Evolutionary conservation across 192 early-diverging fungal genomes (phyloP).

Genomic region (Linnemannia schmuckeri): DNA sequence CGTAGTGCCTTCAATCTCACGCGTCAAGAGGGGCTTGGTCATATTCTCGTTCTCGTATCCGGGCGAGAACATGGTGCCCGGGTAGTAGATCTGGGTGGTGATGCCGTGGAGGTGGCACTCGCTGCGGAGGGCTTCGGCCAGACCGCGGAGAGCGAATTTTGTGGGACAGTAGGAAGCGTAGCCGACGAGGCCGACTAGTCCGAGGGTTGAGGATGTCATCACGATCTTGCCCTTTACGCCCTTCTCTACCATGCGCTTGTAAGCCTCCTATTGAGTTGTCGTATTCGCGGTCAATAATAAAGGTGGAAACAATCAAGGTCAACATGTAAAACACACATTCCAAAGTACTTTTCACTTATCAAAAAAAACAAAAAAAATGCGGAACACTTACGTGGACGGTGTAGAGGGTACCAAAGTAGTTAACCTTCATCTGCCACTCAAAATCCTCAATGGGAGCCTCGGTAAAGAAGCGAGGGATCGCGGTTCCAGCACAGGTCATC

Average conservation of each 20-base stretch:
- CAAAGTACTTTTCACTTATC: not conserved
- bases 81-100: slow-evolving; percentile 77
- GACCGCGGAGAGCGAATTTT: slow-evolving; percentile 81
- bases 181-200: slow-evolving; percentile 77
- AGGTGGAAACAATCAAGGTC: not conserved
- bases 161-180: slow-evolving; percentile 75
- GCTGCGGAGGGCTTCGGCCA: slow-evolving; percentile 76
- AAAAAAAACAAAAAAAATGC: not conserved
- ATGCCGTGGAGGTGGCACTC: slow-evolving; percentile 77
- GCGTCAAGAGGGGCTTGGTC: slow-evolving; percentile 79
- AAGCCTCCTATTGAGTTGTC: slow-evolving; percentile 60
- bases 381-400: slow-evolving; percentile 70
- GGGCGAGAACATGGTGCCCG: slow-evolving; percentile 77
- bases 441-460: slow-evolving; percentile 72
- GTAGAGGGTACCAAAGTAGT: slow-evolving; percentile 76
- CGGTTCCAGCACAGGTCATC: slow-evolving; percentile 68
- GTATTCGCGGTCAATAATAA: too few species aligned
- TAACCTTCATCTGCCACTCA: slow-evolving; percentile 69
- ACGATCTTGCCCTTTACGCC: slow-evolving; percentile 74
- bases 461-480: slow-evolving; percentile 74
- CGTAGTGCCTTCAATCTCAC: slow-evolving; percentile 75
- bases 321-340: not conserved
- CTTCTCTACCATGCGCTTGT: slow-evolving; percentile 70
- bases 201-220: slow-evolving; percentile 76
- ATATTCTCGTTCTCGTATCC: slow-evolving; percentile 80